phyloP scores from a whole-genome alignment of 2,329 filamentous ascomycete species.

The Monosporascus sp. region DNA sequence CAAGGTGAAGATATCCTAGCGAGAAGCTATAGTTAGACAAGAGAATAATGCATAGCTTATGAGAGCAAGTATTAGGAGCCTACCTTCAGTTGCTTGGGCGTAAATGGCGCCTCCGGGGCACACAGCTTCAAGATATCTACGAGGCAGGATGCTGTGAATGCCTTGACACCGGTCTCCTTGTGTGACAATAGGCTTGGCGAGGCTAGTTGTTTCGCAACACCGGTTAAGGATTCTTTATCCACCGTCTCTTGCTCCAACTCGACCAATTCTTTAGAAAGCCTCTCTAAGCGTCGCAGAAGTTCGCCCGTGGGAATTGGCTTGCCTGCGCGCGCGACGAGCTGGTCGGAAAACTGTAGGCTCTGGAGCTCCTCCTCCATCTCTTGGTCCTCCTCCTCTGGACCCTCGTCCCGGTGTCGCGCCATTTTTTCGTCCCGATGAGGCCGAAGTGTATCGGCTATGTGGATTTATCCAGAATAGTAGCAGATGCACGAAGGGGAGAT shows the following conservation, averaged over 20 bases:
- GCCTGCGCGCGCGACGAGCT: conserved; percentile 86
- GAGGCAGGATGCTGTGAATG: conserved; percentile 81
- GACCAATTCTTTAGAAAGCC: conserved; percentile 74
- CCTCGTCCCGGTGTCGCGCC: conserved; percentile 35
- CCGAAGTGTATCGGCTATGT: not conserved
- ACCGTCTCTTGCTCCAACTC: conserved; percentile 83
- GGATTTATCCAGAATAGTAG: not conserved
- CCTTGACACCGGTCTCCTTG: conserved; percentile 89
- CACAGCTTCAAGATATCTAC: conserved; percentile 91
- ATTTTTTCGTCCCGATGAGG: conserved; percentile 20
- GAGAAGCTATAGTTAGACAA: conserved; percentile 13
- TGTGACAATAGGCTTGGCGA: conserved; percentile 78
- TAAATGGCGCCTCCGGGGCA: conserved; percentile 93
- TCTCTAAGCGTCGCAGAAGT: conserved; percentile 74
- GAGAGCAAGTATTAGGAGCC: conserved; percentile 14
- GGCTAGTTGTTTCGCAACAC: conserved; percentile 80
- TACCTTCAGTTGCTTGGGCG: conserved; percentile 84
- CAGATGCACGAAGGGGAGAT: not conserved
- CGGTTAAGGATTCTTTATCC: conserved; percentile 74
- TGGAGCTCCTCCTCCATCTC: conserved; percentile 34
- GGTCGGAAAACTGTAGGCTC: conserved; percentile 72
- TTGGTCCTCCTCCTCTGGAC: conserved; percentile 33
- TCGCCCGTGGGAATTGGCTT: conserved; percentile 81
- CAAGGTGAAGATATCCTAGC: conserved; percentile 84
- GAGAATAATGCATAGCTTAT: not conserved